These are phyloP conservation scores for Hypoxylon sp. DNA, from an alignment of 2,329 filamentous ascomycete species.

Conservation along the genomic window DNA sequence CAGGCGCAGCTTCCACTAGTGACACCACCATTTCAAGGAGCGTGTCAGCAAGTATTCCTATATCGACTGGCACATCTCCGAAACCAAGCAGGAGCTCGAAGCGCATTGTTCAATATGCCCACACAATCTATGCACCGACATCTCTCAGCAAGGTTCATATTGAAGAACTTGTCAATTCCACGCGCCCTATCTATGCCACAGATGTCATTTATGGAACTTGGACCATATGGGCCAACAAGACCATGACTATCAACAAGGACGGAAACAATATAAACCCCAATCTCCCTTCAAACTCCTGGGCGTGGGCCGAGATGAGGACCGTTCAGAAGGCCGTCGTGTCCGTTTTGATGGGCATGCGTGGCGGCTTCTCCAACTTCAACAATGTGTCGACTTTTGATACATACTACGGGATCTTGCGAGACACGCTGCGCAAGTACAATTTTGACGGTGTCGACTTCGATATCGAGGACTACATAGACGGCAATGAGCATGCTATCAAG, in stretches of 20 bases:
- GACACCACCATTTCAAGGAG: not conserved
- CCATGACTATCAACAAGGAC: conserved; percentile 9
- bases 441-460: conserved; percentile 33
- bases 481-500: conserved; percentile 8
- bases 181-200: conserved; percentile 26
- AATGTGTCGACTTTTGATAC: conserved; percentile 19
- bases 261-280: conserved; percentile 7
- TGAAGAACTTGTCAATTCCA: conserved; percentile 23
- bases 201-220: conserved; percentile 32
- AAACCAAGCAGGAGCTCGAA: not conserved
- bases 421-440: conserved; percentile 17
- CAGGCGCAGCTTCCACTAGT: not conserved
- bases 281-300: conserved; percentile 25
- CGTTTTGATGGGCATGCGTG: conserved; percentile 25
- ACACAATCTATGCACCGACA: conserved; percentile 4
- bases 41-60: not conserved
- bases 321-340: conserved; percentile 27
- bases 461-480: conserved; percentile 24
- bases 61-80: not conserved
- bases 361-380: conserved; percentile 21
- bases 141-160: conserved; percentile 27
- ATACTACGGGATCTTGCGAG: conserved; percentile 20
- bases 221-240: conserved; percentile 22
- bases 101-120: conserved; percentile 18
- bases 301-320: conserved; percentile 29